Evolutionary conservation across 2,329 filamentous ascomycete genomes (phyloP).

Genomic region (Aureobasidium musti): DNA sequence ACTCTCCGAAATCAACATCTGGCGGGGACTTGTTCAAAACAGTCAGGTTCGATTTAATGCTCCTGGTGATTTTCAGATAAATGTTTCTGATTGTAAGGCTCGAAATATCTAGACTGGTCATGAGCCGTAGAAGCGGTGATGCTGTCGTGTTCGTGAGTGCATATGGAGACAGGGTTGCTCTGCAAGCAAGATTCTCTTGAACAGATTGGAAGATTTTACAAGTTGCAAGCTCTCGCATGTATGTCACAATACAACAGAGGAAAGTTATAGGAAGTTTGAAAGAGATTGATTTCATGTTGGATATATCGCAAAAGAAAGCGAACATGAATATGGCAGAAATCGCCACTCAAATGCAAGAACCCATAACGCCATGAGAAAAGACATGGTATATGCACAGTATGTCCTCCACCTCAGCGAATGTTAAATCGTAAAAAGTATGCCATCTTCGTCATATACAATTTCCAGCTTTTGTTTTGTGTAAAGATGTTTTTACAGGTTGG

Average conservation of each 20-base stretch:
- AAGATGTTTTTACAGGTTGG: constrained; percentile 15
- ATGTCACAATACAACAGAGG: not conserved
- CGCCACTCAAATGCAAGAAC: not conserved
- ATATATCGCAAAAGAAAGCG: constrained; percentile 14
- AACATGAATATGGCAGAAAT: constrained; percentile 19
- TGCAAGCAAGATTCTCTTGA: not conserved
- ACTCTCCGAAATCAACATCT: not conserved
- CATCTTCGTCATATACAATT: not conserved
- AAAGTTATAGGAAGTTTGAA: not conserved
- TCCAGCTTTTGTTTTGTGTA: not conserved
- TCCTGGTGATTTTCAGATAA: not conserved
- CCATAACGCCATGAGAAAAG: constrained; percentile 3
- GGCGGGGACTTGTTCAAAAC: not conserved
- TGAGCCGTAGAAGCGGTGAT: too few relatives aligned
- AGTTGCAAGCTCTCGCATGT: not conserved
- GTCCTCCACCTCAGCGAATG: not conserved
- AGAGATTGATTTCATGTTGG: constrained; percentile 11
- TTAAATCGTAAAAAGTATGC: constrained; percentile 14
- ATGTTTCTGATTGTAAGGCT: too few relatives aligned
- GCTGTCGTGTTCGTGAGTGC: too few relatives aligned
- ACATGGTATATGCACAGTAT: constrained; percentile 21
- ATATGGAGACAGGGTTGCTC: not conserved
- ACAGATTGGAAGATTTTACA: not conserved
- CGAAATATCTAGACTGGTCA: too few relatives aligned
- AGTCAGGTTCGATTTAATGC: not conserved